Evolutionary conservation across 495 filamentous ascomycete species (phyloP).

Genomic region (Elaphomyces granulatus): DNA sequence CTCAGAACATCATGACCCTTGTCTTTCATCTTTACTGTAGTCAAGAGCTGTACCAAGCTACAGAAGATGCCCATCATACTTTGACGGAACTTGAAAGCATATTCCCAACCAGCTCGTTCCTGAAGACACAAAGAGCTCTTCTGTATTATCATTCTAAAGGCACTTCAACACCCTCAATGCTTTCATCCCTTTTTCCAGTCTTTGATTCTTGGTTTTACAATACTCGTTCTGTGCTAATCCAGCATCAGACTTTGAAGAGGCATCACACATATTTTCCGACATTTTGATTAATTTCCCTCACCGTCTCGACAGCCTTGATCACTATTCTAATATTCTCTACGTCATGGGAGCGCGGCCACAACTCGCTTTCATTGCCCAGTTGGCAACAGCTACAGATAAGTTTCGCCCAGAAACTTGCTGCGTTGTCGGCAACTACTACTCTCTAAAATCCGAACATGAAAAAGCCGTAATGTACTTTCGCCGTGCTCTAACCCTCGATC

Average conservation of each 20-base stretch:
- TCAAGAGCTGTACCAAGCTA: constrained; percentile 82
- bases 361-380: constrained; percentile 79
- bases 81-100: constrained; percentile 64
- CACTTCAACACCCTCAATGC: constrained; percentile 7
- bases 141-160: constrained; percentile 84
- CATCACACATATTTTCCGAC: constrained; percentile 71
- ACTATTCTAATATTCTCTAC: constrained; percentile 94
- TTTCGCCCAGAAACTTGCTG: constrained; percentile 97
- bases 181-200: too few relatives aligned
- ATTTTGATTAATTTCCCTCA: constrained; percentile 70
- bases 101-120: constrained; percentile 75
- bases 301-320: constrained; percentile 77
- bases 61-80: constrained; percentile 47
- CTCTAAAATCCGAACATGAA: constrained; percentile 82
- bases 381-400: constrained; percentile 80
- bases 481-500: constrained; percentile 85
- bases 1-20: constrained; percentile 80
- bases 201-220: too few relatives aligned
- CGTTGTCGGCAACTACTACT: constrained; percentile 96
- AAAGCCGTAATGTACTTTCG: constrained; percentile 98
- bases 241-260: constrained; percentile 57
- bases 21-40: constrained; percentile 85
- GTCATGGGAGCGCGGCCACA: constrained; percentile 79
- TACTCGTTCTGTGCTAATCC: constrained; percentile 3
- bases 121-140: constrained; percentile 78